A percentile compares a stretch with the other conserved stretches of the same genome.
These are phyloP conservation scores for Beauveria scarabaeidicola DNA, from an alignment of 2,329 filamentous ascomycete genomes.

Conservation along the genomic window DNA sequence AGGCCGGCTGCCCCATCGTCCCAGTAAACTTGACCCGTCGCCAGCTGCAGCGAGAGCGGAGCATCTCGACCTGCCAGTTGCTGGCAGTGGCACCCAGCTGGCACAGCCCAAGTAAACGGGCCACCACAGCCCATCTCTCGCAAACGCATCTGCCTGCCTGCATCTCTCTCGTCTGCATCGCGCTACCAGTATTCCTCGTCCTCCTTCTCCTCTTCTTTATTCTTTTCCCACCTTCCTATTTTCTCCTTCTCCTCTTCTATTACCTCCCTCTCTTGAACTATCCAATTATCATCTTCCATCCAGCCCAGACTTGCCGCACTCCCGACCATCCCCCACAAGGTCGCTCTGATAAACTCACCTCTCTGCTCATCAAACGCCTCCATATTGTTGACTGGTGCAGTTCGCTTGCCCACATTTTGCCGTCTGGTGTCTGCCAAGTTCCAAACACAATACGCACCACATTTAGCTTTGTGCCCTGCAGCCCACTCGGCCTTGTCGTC, in stretches of 20 bases:
- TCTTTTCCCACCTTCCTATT: neutral
- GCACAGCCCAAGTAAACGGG: neutral
- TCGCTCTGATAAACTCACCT: conserved; percentile 4
- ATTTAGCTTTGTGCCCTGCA: conserved; percentile 6
- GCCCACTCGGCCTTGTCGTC: neutral
- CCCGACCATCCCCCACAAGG: neutral
- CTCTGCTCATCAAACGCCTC: conserved; percentile 1
- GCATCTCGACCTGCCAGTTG: conserved; percentile 1
- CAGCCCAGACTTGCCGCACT: neutral
- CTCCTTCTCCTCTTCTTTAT: neutral
- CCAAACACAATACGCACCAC: neutral
- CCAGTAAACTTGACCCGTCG: neutral
- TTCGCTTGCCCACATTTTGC: neutral
- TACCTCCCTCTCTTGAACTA: neutral
- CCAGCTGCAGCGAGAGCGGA: conserved; percentile 5
- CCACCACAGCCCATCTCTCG: neutral
- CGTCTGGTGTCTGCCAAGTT: conserved; percentile 4
- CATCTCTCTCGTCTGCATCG: neutral
- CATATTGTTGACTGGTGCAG: neutral
- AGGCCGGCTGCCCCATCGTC: neutral
- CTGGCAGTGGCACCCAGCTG: neutral
- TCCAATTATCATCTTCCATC: neutral
- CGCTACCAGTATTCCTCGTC: neutral
- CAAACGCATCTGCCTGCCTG: conserved; percentile 2
- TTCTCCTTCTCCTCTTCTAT: neutral